phyloP scores from a whole-genome alignment of 306 rosid genomes.

The Benincasa hispida region DNA sequence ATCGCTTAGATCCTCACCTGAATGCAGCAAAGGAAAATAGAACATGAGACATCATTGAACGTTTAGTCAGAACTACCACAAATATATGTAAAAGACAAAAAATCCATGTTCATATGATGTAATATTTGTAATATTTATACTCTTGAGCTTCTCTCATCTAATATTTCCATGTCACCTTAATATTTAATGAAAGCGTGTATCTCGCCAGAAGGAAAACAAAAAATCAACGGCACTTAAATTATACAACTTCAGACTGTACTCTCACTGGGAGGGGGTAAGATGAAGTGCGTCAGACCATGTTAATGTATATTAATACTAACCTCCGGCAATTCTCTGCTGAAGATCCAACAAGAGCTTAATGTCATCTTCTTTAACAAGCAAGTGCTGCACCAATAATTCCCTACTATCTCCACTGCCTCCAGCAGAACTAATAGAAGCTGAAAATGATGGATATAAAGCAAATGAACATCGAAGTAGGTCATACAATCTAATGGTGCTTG shows the following conservation, averaged over 20 bases:
- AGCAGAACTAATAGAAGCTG: slow-evolving; percentile 55
- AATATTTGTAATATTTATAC: not conserved
- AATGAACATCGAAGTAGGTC: not conserved
- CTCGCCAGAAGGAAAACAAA: not conserved
- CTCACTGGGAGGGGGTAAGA: not conserved
- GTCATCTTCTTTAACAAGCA: slow-evolving; percentile 74
- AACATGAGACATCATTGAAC: not conserved
- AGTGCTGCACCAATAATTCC: slow-evolving; percentile 86
- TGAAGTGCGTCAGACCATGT: not conserved
- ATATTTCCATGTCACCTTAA: not conserved
- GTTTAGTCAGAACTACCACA: not conserved
- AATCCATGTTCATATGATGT: not conserved
- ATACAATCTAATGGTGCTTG: not conserved
- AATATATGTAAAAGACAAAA: not conserved
- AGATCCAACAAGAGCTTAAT: slow-evolving; percentile 55
- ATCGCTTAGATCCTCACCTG: slow-evolving; percentile 93
- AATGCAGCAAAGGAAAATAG: slow-evolving; percentile 14
- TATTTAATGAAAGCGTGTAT: not conserved
- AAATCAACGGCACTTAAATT: not conserved
- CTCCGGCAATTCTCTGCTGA: slow-evolving; percentile 50
- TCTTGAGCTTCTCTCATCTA: not conserved
- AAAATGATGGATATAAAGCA: slow-evolving; percentile 1
- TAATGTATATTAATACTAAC: slow-evolving; percentile 17
- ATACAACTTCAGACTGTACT: not conserved
- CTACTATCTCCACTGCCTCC: slow-evolving; percentile 33